These are phyloP conservation scores for Pleurotus salmoneostramineus DNA, from an alignment of 768 basidiomycete species.

Conservation along the genomic window DNA sequence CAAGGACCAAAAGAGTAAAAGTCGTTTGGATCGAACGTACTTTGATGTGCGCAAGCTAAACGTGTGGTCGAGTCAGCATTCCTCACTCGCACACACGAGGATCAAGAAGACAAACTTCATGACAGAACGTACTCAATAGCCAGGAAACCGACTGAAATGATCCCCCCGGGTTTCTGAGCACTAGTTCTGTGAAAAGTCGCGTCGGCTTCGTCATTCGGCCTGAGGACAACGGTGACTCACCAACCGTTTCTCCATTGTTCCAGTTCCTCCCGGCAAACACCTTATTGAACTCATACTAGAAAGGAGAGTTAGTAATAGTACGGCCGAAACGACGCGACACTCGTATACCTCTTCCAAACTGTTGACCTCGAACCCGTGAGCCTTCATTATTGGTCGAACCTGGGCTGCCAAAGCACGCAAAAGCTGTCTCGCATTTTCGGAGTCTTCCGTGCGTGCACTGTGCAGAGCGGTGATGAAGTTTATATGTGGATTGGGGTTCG, in stretches of 20 bases:
- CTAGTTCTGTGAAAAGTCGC: slow-evolving; percentile 54
- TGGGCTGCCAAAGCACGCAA: slow-evolving; percentile 80
- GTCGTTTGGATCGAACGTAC: slow-evolving; percentile 25
- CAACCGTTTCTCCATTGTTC: slow-evolving; percentile 79
- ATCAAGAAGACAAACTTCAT: slow-evolving; percentile 54
- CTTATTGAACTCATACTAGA: slow-evolving; percentile 70
- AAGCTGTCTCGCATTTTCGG: slow-evolving; percentile 67
- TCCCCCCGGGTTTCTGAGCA: slow-evolving; percentile 60
- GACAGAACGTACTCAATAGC: slow-evolving; percentile 77
- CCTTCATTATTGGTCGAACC: slow-evolving; percentile 80
- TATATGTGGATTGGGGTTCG: slow-evolving; percentile 72
- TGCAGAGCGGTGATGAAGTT: slow-evolving; percentile 72
- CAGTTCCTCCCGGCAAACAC: slow-evolving; percentile 85
- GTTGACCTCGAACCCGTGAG: slow-evolving; percentile 71
- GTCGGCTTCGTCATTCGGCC: neutral
- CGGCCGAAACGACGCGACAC: neutral
- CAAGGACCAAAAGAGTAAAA: slow-evolving; percentile 3
- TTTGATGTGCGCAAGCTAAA: slow-evolving; percentile 79
- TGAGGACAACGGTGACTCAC: slow-evolving; percentile 25
- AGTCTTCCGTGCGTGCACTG: slow-evolving; percentile 30
- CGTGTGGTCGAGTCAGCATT: neutral
- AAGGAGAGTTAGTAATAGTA: too few species aligned
- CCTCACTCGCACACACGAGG: neutral
- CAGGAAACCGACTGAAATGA: slow-evolving; percentile 59
- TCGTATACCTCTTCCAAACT: slow-evolving; percentile 72